Evolutionary conservation across 148 eudicot genomes (phyloP).

Genomic region (Rhododendron ferrugineum): DNA sequence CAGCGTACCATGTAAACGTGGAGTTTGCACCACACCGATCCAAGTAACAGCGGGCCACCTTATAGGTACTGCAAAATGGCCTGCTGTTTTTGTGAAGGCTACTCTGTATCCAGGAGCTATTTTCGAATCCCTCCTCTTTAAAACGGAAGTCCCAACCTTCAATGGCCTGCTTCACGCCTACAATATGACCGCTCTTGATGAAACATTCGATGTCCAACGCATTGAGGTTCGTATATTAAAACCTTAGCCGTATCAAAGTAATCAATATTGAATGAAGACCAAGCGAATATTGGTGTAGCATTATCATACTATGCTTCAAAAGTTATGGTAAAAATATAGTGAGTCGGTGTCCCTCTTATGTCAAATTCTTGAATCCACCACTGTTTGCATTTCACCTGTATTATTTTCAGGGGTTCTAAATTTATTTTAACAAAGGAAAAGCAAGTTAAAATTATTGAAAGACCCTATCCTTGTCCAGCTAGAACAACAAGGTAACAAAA

Average conservation of each 20-base stretch:
- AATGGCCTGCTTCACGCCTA: neutral
- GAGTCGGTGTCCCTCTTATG: neutral
- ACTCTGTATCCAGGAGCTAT: constrained; percentile 14
- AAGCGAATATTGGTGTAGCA: neutral
- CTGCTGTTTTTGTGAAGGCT: constrained; percentile 8
- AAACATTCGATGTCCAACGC: neutral
- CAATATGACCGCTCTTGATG: neutral
- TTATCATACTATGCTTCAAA: neutral
- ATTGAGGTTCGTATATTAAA: constrained; percentile 8
- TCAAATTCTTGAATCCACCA: neutral
- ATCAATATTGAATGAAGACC: neutral
- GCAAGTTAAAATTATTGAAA: too few species aligned
- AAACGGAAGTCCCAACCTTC: constrained; percentile 9
- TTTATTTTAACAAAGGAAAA: too few species aligned
- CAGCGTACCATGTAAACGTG: constrained; percentile 17
- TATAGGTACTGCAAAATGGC: constrained; percentile 6
- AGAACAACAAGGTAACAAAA: neutral
- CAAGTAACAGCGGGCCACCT: constrained; percentile 13
- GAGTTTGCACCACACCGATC: constrained; percentile 15
- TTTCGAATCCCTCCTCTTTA: constrained; percentile 1
- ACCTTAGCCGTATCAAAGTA: neutral
- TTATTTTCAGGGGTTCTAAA: neutral
- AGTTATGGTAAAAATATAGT: too few species aligned
- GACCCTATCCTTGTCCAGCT: neutral
- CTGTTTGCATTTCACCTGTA: neutral